phyloP scores from a whole-genome alignment of 176 grass and related monocot genomes.

The Neostapfia colusana region DNA sequence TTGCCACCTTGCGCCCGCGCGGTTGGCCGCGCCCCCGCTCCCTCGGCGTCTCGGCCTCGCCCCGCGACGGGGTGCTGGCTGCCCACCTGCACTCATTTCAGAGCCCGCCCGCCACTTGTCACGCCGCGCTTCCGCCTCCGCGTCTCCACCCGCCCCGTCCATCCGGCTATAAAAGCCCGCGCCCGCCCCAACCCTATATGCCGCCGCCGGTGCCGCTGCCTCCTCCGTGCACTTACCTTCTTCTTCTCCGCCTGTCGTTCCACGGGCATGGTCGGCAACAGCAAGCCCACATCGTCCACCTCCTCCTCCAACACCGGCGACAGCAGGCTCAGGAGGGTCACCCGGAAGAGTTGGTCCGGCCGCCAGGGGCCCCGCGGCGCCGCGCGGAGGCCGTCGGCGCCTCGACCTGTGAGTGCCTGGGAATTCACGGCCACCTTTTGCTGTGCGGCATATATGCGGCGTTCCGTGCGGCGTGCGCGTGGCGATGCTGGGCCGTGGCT shows the following conservation, averaged over 20 bases:
- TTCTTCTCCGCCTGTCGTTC: too few species aligned
- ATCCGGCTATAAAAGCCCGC: slow-evolving; percentile 48
- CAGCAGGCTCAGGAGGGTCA: background rate
- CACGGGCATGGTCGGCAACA: slow-evolving; percentile 43
- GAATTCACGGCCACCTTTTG: slow-evolving; percentile 44
- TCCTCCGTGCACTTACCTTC: background rate
- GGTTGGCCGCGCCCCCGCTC: slow-evolving; percentile 54
- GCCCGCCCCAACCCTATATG: slow-evolving; percentile 54
- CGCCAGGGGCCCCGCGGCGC: slow-evolving; percentile 21
- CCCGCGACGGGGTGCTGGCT: slow-evolving; percentile 27
- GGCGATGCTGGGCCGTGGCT: slow-evolving; percentile 47
- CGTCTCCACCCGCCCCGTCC: slow-evolving; percentile 37
- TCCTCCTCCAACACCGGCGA: slow-evolving; percentile 38
- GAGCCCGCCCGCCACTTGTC: slow-evolving; percentile 54
- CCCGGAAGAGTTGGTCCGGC: slow-evolving; percentile 49
- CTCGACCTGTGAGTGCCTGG: slow-evolving; percentile 56
- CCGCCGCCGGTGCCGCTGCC: slow-evolving; percentile 20
- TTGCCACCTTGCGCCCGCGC: slow-evolving; percentile 53
- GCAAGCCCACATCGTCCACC: slow-evolving; percentile 47
- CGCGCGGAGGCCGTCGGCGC: slow-evolving; percentile 32
- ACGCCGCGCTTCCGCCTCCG: slow-evolving; percentile 41
- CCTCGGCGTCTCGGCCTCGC: slow-evolving; percentile 34
- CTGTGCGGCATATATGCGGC: background rate
- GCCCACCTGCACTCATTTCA: slow-evolving; percentile 48
- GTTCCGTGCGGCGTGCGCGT: background rate